phyloP scores from a whole-genome alignment of 1,284 basidiomycete genomes.

The Heimioporus retisporus region DNA sequence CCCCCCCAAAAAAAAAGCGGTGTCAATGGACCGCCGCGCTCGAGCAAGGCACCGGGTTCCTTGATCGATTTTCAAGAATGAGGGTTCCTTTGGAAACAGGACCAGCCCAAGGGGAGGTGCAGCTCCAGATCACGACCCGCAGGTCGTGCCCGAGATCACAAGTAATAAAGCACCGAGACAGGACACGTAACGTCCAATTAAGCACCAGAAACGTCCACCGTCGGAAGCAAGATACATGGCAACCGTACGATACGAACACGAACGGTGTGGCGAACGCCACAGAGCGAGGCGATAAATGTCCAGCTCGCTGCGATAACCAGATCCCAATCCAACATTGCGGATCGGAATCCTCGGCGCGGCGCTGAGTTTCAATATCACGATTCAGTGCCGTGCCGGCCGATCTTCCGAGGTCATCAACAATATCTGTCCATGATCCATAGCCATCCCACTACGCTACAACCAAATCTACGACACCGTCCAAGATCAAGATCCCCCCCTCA shows the following conservation, averaged over 20 bases:
- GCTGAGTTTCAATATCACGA: constrained; percentile 33
- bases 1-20: constrained; percentile 21
- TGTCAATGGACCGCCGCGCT: constrained; percentile 24
- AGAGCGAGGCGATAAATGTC: constrained; percentile 21
- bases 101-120: constrained; percentile 21
- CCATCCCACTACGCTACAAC: too few relatives aligned
- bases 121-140: constrained; percentile 40
- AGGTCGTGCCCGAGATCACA: constrained; percentile 28
- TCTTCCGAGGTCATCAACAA: background rate
- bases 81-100: constrained; percentile 41
- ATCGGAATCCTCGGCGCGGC: constrained; percentile 33
- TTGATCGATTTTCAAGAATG: constrained; percentile 39
- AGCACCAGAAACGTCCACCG: constrained; percentile 35
- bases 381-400: constrained; percentile 24
- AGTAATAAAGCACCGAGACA: constrained; percentile 32
- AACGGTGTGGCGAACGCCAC: constrained; percentile 39
- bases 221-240: constrained; percentile 28
- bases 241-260: constrained; percentile 27
- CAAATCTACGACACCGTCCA: too few relatives aligned
- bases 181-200: constrained; percentile 29
- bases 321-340: too few relatives aligned
- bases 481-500: too few relatives aligned
- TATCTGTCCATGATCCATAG: too few relatives aligned
- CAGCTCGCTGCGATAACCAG: constrained; percentile 14
- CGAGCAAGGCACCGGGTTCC: constrained; percentile 39